Evolutionary conservation across 768 basidiomycete genomes (phyloP).

Genomic region (Dendrothele bispora): DNA sequence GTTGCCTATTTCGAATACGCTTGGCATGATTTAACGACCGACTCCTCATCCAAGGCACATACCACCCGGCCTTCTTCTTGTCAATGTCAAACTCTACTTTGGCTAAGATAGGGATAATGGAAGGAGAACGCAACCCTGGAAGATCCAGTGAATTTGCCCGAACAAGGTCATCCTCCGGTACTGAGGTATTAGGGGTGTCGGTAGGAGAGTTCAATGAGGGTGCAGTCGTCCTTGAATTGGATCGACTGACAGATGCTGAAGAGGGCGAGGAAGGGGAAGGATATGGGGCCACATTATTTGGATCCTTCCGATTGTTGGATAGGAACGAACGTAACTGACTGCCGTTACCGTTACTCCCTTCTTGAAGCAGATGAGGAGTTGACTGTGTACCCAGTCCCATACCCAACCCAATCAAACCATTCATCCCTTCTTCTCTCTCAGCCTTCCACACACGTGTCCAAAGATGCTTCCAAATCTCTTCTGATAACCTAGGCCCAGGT

Average conservation of each 20-base stretch:
- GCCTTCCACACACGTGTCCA: slow-evolving; percentile 70
- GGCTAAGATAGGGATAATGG: slow-evolving; percentile 81
- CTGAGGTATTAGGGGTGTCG: slow-evolving; percentile 18
- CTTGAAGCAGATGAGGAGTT: slow-evolving; percentile 32
- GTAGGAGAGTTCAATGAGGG: slow-evolving; percentile 59
- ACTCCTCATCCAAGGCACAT: slow-evolving; percentile 77
- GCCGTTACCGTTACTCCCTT: slow-evolving; percentile 16
- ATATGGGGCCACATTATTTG: slow-evolving; percentile 32
- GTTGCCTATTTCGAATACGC: slow-evolving; percentile 44
- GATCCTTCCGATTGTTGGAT: slow-evolving; percentile 38
- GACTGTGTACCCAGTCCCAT: background rate
- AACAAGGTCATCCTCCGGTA: slow-evolving; percentile 25
- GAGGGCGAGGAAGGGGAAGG: slow-evolving; percentile 47
- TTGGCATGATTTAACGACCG: slow-evolving; percentile 61
- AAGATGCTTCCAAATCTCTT: slow-evolving; percentile 86
- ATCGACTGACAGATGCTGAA: slow-evolving; percentile 47
- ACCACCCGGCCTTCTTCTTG: slow-evolving; percentile 76
- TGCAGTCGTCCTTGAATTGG: slow-evolving; percentile 49
- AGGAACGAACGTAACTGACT: slow-evolving; percentile 45
- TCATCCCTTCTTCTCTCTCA: slow-evolving; percentile 53
- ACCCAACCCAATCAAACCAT: slow-evolving; percentile 1
- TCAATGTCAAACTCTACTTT: slow-evolving; percentile 97
- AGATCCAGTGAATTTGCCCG: slow-evolving; percentile 56
- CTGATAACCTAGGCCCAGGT: slow-evolving; percentile 80
- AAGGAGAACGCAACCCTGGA: slow-evolving; percentile 62